These are phyloP conservation scores for Bruguiera sexangula DNA, from an alignment of 345 rosid genomes.

Conservation along the genomic window DNA sequence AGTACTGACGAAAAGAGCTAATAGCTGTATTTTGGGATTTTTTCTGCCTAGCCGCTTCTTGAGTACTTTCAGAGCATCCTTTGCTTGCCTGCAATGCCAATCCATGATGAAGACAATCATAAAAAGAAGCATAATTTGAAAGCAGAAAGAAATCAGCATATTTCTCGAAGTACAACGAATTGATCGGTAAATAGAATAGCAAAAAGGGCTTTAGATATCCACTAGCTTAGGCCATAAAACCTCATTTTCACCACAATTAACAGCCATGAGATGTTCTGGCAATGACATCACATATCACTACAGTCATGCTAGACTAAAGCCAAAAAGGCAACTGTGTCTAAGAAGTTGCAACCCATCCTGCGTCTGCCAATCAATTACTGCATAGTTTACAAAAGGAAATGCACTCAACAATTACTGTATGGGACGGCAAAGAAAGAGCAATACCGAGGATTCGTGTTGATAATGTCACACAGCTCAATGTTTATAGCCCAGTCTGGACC, in stretches of 20 bases:
- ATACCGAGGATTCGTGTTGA: slow-evolving; percentile 90
- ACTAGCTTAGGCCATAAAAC: not conserved
- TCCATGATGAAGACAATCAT: not conserved
- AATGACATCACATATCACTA: no score
- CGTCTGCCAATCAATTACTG: no score
- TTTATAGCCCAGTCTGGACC: slow-evolving; percentile 98
- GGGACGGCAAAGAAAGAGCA: not conserved
- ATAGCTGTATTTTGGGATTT: slow-evolving; percentile 78
- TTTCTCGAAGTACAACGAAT: not conserved
- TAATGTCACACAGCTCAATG: slow-evolving; percentile 86
- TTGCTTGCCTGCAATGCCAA: slow-evolving; percentile 64
- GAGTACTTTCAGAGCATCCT: slow-evolving; percentile 85
- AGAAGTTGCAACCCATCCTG: no score
- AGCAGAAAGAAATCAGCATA: not conserved
- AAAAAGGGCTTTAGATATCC: not conserved
- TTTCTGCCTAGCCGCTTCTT: slow-evolving; percentile 89
- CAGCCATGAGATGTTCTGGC: no score
- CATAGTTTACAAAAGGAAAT: no score
- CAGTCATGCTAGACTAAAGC: no score
- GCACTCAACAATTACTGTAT: no score
- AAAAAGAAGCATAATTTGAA: not conserved
- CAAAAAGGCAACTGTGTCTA: no score
- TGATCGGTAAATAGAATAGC: not conserved
- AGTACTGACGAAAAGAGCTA: slow-evolving; percentile 76
- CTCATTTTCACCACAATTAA: no score